Evolutionary conservation across 352 stramenopile genomes (phyloP).

Genomic region (Pythium rishiriense): DNA sequence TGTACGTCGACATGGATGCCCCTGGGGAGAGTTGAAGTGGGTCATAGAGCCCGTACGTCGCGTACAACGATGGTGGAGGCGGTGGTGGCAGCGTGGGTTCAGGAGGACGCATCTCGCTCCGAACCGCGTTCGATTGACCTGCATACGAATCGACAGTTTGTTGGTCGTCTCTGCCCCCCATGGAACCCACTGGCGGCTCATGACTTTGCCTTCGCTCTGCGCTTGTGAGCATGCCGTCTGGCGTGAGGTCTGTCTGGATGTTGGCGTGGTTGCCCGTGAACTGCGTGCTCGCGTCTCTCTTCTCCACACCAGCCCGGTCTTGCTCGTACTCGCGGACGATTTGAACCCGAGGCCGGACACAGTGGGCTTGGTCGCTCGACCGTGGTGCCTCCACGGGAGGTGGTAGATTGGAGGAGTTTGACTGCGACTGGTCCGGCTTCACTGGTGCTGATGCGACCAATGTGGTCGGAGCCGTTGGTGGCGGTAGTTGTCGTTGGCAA

Average conservation of each 20-base stretch:
- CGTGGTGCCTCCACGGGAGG: too few species aligned
- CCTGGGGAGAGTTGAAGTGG: constrained; percentile 30
- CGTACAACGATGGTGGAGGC: constrained; percentile 7
- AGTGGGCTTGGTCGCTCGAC: too few species aligned
- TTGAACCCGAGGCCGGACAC: constrained; percentile 31
- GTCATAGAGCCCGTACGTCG: constrained; percentile 40
- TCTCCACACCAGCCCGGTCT: constrained; percentile 34
- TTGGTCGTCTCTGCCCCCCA: too few species aligned
- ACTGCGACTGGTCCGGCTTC: not conserved
- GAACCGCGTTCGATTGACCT: not conserved
- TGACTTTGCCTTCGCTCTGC: not conserved
- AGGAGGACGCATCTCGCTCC: not conserved
- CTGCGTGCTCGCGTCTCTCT: constrained; percentile 66
- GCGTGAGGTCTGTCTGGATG: constrained; percentile 65
- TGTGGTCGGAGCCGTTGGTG: not conserved
- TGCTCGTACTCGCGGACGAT: constrained; percentile 60
- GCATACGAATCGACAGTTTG: not conserved
- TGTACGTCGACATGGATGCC: constrained; percentile 64
- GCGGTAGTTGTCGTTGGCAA: too few species aligned
- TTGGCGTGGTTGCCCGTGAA: constrained; percentile 74
- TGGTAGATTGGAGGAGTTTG: not conserved
- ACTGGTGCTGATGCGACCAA: too few species aligned
- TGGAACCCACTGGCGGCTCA: not conserved
- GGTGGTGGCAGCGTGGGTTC: not conserved
- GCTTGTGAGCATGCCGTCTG: constrained; percentile 46